Base-by-base conservation (phyloP, 2,329 filamentous ascomycete species). In the Mollisiaceae sp. region DNA sequence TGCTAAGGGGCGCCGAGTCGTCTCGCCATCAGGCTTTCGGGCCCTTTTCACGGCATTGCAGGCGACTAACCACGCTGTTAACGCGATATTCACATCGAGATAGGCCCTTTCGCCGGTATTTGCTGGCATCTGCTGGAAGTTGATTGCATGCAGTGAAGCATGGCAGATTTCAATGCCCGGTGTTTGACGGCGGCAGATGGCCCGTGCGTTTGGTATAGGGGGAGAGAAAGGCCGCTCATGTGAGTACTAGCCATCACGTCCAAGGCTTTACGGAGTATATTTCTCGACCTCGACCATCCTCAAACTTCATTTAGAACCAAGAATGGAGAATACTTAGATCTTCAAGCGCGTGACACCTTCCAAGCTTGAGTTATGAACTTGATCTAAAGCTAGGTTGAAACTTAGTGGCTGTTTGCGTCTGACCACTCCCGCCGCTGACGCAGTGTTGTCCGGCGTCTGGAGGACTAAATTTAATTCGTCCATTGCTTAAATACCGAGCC, bases 51-150 rank as follows among this genome's bases (percentile, higher is more conserved):
- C 15, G 32, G 54, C 4, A 5, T 56, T 56, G 54, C 54, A 38
- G 32, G 36, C 39, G 55, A 41, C 36, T 12, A 18, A 24, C 32
- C 22, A 18, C 5, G 27, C 15, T 20, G 12, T 38, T 57, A 24
- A 57, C n/a, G 55, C 55, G 55, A 57, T 22, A 57, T 38, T 57
- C 39, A 57, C 2, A 57, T 35, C 55, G 55, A 57, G 50, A 54
- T 32, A 15, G 22, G 50, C 50, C 20, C 50, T 35, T 54, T 54
- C 24, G n/a, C 45, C 22, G 20, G 45, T n/a, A 50, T n/a, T 35
- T 52, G 47, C 9, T 52, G 47, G 11, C 8, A 27, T 20, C 18
- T 50, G 45, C 45, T 50, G 45, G 45, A 4, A 50, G 45, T 50
- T 32, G 50, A 18, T 9, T 54, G 50, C 50, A 54, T 11, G 24